A percentile compares a stretch with the other conserved stretches of the same genome.
Conservation (phyloP, 805 yeast species). For the Candida montana region DNA sequence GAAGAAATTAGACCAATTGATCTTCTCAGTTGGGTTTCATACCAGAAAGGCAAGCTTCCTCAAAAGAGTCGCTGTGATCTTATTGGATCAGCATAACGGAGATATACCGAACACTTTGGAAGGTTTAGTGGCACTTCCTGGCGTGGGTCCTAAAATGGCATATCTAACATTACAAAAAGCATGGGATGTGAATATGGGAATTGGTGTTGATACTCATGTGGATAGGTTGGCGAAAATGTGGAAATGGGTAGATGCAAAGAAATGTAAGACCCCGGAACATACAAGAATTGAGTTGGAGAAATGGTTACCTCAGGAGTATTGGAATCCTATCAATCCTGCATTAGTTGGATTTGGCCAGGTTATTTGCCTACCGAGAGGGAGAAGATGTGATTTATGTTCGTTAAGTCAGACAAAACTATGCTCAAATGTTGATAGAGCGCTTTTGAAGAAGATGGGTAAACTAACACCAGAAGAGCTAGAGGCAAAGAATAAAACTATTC, state of each 20-base stretch:
- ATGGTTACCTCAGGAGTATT: constrained; percentile 68
- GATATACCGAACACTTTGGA: constrained; percentile 72
- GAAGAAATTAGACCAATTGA: constrained; percentile 53
- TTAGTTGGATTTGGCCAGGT: constrained; percentile 94
- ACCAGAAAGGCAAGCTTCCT: constrained; percentile 70
- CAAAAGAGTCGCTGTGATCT: constrained; percentile 50
- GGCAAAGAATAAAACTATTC: constrained; percentile 24
- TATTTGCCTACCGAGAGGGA: constrained; percentile 67
- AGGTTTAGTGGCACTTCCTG: constrained; percentile 69
- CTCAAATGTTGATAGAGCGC: constrained; percentile 45
- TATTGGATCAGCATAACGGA: constrained; percentile 44
- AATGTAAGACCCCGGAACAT: constrained; percentile 61
- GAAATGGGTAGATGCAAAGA: constrained; percentile 58
- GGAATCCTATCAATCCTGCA: constrained; percentile 83
- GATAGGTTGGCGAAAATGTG: constrained; percentile 76
- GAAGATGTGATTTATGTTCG: constrained; percentile 67
- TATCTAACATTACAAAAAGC: constrained; percentile 74
- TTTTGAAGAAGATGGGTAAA: constrained; percentile 29
- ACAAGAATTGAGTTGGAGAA: constrained; percentile 63
- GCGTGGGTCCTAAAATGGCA: constrained; percentile 97
- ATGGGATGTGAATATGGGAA: constrained; percentile 72
- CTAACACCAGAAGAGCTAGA: constrained; percentile 19
- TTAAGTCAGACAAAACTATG: constrained; percentile 52
- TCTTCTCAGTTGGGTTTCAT: constrained; percentile 85
- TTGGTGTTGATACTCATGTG: constrained; percentile 94